A percentile compares a stretch with the other conserved stretches of the same genome.
Evolutionary conservation across 1,139 yeast genomes (phyloP).

Genomic region (Casaregolazyma suthepensis): DNA sequence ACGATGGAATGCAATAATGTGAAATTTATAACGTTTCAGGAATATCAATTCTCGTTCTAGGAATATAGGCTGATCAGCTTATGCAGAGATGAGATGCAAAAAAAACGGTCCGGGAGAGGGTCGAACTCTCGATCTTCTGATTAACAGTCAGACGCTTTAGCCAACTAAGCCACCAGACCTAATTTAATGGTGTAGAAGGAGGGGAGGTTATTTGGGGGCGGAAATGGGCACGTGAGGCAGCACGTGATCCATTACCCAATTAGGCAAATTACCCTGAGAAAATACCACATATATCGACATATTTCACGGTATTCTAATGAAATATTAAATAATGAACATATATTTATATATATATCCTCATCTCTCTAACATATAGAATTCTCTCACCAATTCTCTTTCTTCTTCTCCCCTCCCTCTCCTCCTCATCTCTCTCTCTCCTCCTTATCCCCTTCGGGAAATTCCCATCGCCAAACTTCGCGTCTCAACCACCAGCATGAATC

Average conservation of each 20-base stretch:
- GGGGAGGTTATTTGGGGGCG: not conserved
- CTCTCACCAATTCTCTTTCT: not conserved
- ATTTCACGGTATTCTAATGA: too few relatives aligned
- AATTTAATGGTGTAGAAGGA: not conserved
- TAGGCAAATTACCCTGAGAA: not conserved
- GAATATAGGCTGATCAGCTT: not conserved
- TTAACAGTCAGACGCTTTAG: conserved; percentile 17
- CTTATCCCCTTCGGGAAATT: conserved; percentile 1
- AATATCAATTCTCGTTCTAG: not conserved
- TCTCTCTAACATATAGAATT: too few relatives aligned
- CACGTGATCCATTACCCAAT: not conserved
- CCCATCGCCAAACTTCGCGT: not conserved
- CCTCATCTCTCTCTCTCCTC: not conserved
- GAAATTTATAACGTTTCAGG: not conserved
- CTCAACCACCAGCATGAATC: conserved; percentile 3
- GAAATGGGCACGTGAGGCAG: too few relatives aligned
- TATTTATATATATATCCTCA: not conserved
- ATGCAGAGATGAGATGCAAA: not conserved
- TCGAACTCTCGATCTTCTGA: conserved; percentile 17
- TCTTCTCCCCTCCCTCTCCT: not conserved
- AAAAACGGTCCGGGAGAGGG: conserved; percentile 16
- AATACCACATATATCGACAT: not conserved
- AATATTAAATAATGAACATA: not conserved
- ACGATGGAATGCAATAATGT: not conserved
- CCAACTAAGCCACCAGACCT: conserved; percentile 15